Percentiles rank a stretch among this genome's conserved stretches.
phyloP scores from a whole-genome alignment of 169 alveolate genomes.

The Plasmodium coatneyi region DNA sequence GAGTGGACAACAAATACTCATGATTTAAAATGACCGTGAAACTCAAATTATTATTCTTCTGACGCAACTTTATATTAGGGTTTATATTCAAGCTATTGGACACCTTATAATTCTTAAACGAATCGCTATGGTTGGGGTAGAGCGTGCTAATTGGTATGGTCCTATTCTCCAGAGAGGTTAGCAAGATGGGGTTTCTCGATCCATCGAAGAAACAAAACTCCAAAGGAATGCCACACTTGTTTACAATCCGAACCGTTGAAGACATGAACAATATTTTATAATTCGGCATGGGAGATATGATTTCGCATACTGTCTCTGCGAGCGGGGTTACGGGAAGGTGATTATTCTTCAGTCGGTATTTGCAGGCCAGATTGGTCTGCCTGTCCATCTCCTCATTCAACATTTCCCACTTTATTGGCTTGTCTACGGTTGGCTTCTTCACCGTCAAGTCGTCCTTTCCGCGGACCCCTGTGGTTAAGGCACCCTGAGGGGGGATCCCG shows the following conservation, averaged over 20 bases:
- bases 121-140: slow-evolving; percentile 67
- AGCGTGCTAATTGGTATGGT: slow-evolving; percentile 78
- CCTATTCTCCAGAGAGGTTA: slow-evolving; percentile 80
- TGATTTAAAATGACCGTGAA: slow-evolving; percentile 70
- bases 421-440: background rate
- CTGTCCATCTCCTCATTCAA: slow-evolving; percentile 28
- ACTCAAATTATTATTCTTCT: slow-evolving; percentile 61
- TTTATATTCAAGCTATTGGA: slow-evolving; percentile 68
- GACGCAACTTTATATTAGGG: slow-evolving; percentile 55
- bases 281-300: slow-evolving; percentile 88
- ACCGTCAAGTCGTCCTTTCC: background rate
- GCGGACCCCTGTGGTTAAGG: background rate
- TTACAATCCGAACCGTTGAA: slow-evolving; percentile 85
- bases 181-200: slow-evolving; percentile 76
- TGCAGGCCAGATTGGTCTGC: slow-evolving; percentile 37
- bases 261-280: slow-evolving; percentile 87
- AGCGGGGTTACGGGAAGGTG: slow-evolving; percentile 46
- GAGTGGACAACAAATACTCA: slow-evolving; percentile 76
- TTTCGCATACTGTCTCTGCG: slow-evolving; percentile 82
- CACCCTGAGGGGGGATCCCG: background rate
- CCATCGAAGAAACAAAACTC: slow-evolving; percentile 84
- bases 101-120: slow-evolving; percentile 68
- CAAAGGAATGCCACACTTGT: slow-evolving; percentile 88
- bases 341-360: slow-evolving; percentile 26
- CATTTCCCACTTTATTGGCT: slow-evolving; percentile 16